Percentiles rank a stretch among this genome's conserved stretches.
Evolutionary conservation across 768 basidiomycete genomes (phyloP).

Genomic region (Xerocomellus amylosporus): DNA sequence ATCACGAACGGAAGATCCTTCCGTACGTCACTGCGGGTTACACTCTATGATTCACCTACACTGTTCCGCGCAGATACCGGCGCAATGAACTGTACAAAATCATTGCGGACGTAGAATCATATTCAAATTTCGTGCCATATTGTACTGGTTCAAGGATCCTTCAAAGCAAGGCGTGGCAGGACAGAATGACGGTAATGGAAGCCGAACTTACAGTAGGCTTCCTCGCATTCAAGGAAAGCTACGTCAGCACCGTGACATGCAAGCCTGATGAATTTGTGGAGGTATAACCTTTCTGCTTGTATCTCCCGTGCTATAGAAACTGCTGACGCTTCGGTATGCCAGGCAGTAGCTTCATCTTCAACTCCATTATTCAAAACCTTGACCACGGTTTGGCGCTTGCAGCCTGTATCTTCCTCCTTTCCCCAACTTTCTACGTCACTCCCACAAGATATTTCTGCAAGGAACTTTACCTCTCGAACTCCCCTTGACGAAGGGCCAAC

Average conservation of each 20-base stretch:
- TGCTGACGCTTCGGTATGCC: conserved; percentile 10
- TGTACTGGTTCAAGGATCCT: conserved; percentile 75
- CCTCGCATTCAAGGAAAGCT: conserved; percentile 82
- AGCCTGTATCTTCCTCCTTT: conserved; percentile 48
- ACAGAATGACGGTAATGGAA: conserved; percentile 53
- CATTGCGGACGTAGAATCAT: conserved; percentile 85
- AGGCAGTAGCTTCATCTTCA: conserved; percentile 72
- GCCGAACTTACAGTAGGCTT: conserved; percentile 90
- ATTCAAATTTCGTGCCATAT: conserved; percentile 85
- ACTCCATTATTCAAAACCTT: conserved; percentile 74
- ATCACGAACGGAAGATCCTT: conserved; percentile 81
- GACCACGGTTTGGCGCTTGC: conserved; percentile 71
- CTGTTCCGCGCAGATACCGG: conserved; percentile 55
- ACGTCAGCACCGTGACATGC: conserved; percentile 81
- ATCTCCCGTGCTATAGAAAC: background rate
- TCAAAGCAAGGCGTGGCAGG: conserved; percentile 21
- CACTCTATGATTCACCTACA: conserved; percentile 6
- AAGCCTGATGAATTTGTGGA: conserved; percentile 74
- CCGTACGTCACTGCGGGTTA: conserved; percentile 58
- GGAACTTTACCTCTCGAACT: background rate
- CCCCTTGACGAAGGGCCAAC: conserved; percentile 49
- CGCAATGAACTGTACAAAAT: conserved; percentile 77
- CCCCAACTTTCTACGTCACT: conserved; percentile 34
- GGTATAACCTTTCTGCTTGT: conserved; percentile 33
- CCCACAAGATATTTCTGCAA: conserved; percentile 2